Base-by-base conservation (phyloP, 2,329 filamentous ascomycete species). In the Epicoccum nigrum region DNA sequence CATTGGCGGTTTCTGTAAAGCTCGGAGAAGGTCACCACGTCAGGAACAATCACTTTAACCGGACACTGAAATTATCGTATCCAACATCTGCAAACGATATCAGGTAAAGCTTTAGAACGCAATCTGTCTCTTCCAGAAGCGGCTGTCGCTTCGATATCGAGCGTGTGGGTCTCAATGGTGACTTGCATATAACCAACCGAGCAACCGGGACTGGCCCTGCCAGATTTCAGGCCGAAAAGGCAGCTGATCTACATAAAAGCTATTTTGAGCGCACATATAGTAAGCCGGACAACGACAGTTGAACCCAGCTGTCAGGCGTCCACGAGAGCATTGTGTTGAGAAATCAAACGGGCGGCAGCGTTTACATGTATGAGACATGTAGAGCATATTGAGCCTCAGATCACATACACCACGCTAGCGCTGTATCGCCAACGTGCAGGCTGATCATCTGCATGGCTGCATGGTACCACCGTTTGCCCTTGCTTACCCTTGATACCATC, bases 161-260 rank as follows among this genome's bases (percentile, higher is more conserved):
- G 63, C 58, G 44, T 49, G 60, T 62, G 58, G 61, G 56, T 54
- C 62, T 54, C 44, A 49, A 42, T 43, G 41, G 49, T 46, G 53
- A 56, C 44, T 46, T 67, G 56, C 62, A 60, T 59, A 52, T 63
- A 65, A 60, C 65, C 64, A 65, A 60, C 65, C 66, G 63, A 64
- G 51, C 45, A 51, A 55, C 62, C 50, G 59, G 67, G 63, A 66
- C 59, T 59, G 43, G 59, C 47, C 55, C 44, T 51, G 46, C 32
- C 28, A 52, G 44, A 35, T 32, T 39, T 48, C 46, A 41, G 45
- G 40, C 51, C 45, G 59, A 63, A 55, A 27, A 48, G 54, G 55
- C 45, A 59, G 48, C 38, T 56, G 54, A 57, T 63, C 55, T 56
- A 15, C 59, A 19, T 37, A 41, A 45, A 12, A 56, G 59, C 53